These are phyloP conservation scores for Cercospora sp. DNA, from an alignment of 2,329 filamentous ascomycete genomes.

Conservation along the genomic window DNA sequence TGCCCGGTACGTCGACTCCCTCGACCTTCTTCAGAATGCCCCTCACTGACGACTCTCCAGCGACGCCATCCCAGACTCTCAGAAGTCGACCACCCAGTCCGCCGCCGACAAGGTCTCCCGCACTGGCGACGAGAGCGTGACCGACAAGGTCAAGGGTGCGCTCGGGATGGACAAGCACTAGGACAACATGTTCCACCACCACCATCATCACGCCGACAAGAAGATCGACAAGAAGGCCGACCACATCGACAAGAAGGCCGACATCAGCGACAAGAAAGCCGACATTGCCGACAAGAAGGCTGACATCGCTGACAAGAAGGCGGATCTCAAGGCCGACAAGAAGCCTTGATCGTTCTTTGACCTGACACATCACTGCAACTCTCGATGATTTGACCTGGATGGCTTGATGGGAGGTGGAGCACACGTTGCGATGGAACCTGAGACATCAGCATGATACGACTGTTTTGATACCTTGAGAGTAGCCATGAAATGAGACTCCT, in stretches of 20 bases:
- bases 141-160: constrained; percentile 48
- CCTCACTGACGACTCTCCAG: constrained; percentile 37
- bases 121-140: constrained; percentile 30
- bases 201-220: not conserved
- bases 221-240: not conserved
- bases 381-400: not conserved
- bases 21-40: not conserved
- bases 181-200: constrained; percentile 10
- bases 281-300: not conserved
- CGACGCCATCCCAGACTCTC: constrained; percentile 53
- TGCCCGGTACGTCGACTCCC: constrained; percentile 22
- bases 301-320: not conserved
- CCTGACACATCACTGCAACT: not conserved
- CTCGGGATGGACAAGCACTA: constrained; percentile 45
- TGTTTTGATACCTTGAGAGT: constrained; percentile 1
- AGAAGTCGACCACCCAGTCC: constrained; percentile 58
- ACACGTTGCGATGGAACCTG: not conserved
- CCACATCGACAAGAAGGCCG: not conserved
- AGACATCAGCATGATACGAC: not conserved
- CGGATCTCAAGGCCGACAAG: not conserved
- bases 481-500: constrained; percentile 1
- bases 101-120: constrained; percentile 53
- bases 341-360: not conserved
- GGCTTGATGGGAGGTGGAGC: constrained; percentile 5
- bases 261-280: not conserved